Base-by-base conservation (phyloP, 164 flowering plant genomes). In the Taxillus chinensis region DNA sequence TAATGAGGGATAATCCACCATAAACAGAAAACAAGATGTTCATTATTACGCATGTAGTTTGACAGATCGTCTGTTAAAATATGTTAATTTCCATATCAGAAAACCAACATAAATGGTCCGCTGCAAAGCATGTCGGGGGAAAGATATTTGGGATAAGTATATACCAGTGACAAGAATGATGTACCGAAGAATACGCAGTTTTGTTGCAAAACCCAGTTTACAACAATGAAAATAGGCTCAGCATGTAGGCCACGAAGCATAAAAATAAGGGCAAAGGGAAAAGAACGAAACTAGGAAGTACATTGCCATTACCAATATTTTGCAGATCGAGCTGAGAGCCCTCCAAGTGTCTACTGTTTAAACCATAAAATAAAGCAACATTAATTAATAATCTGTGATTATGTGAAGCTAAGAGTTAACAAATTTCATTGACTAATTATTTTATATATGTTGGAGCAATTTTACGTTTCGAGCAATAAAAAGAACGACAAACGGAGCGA, bases 401-500 rank as follows among this genome's bases (percentile, higher is more conserved):
- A 0, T 27, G 27, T 27, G 27, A 27, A 27, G 27, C 2, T 27
- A 27, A 27, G 27, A 27, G 27, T 27, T 27, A 27, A 27, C 27
- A 27, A 27, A 27, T 27, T 27, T 27, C 27, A 27, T 27, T 27
- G 27, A 27, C 10, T 6, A 55, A 39, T n/a, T 17, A 55, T 27
- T 55, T 55, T 39, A 9, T 27, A 27, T 27, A 27, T 5, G 41
- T 14, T n/a, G 17, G 5, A 58, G 61, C 16, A 10, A 59, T 45
- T 89, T 82, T 79, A 89, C 99, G 78, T 93, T 93, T 75, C 90
- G 77, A 48, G 99, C 97, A 58, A 90, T 68, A 71, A 84, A 89
- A 62, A 90, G 93, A 7, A 93, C 99, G 66, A 93, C 59, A 64
- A 93, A 66, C 68, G 90, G 72, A 67, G 99, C 84, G 61, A 76